Evolutionary conservation across 495 filamentous ascomycete species (phyloP).

Genomic region (Cryomyces antarcticus): DNA sequence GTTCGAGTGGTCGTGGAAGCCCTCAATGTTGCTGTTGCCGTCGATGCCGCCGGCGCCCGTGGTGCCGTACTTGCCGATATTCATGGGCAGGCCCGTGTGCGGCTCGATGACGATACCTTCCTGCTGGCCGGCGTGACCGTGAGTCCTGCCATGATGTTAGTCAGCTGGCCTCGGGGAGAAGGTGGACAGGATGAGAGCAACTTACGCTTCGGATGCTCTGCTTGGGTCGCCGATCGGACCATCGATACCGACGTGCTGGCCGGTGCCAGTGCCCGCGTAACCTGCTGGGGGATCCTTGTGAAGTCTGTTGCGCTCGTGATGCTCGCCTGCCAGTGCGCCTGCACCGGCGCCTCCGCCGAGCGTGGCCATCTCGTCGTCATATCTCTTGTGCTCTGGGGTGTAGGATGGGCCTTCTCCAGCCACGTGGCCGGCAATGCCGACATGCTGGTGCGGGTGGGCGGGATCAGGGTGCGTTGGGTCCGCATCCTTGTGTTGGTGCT

Average conservation of each 20-base stretch:
- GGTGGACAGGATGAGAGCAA: neutral
- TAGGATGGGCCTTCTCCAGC: neutral
- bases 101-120: slow-evolving; percentile 11
- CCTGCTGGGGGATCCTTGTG: slow-evolving; percentile 14
- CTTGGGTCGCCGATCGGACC: slow-evolving; percentile 3
- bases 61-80: slow-evolving; percentile 12
- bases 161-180: too few relatives aligned
- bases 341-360: slow-evolving; percentile 1
- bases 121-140: neutral
- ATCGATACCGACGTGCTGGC: slow-evolving; percentile 3
- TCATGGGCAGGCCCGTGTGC: slow-evolving; percentile 15
- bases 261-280: slow-evolving; percentile 1
- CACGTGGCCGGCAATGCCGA: neutral
- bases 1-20: slow-evolving; percentile 1
- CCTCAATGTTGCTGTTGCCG: slow-evolving; percentile 4
- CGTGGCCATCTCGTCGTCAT: slow-evolving; percentile 3
- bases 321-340: slow-evolving; percentile 4
- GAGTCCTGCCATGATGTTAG: too few relatives aligned
- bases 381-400: slow-evolving; percentile 4
- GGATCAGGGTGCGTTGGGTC: neutral
- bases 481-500: neutral
- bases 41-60: slow-evolving; percentile 11
- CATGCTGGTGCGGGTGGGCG: neutral
- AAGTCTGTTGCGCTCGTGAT: slow-evolving; percentile 5
- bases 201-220: slow-evolving; percentile 1